Conservation (phyloP, 2,329 filamentous ascomycete species). For the Scytalidium sp. region DNA sequence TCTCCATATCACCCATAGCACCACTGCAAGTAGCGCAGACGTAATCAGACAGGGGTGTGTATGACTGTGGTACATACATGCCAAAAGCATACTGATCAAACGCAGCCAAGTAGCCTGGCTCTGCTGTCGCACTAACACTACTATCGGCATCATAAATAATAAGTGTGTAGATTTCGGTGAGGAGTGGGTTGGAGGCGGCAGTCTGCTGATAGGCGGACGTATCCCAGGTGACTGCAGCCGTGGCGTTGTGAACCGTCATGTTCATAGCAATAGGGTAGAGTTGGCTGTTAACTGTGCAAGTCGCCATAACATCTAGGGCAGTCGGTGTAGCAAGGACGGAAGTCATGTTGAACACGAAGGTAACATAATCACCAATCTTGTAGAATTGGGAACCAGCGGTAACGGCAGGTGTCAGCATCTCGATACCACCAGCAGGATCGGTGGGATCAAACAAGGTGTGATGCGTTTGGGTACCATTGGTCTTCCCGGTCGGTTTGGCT, state of each 20-base stretch:
- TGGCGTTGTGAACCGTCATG: constrained; percentile 53
- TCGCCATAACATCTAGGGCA: constrained; percentile 57
- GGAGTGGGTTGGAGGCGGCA: constrained; percentile 38
- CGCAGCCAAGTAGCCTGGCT: constrained; percentile 53
- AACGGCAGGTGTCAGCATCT: constrained; percentile 49
- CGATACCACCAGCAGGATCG: constrained; percentile 48
- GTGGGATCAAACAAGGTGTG: constrained; percentile 37
- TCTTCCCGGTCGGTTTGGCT: constrained; percentile 1
- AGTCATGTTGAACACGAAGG: constrained; percentile 66
- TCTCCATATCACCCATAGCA: constrained; percentile 44
- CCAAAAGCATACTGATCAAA: constrained; percentile 52
- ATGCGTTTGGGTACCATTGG: constrained; percentile 2
- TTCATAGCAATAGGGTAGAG: constrained; percentile 62
- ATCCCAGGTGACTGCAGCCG: constrained; percentile 56
- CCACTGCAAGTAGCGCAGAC: constrained; percentile 56
- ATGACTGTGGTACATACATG: constrained; percentile 51
- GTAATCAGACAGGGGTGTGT: constrained; percentile 50
- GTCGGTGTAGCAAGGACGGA: constrained; percentile 55
- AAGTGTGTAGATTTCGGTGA: constrained; percentile 56
- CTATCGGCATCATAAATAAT: constrained; percentile 59
- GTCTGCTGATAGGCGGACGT: constrained; percentile 48
- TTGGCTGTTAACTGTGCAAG: constrained; percentile 47
- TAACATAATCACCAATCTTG: constrained; percentile 58
- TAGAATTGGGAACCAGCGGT: constrained; percentile 47
- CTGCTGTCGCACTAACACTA: constrained; percentile 44